These are phyloP conservation scores for Ogataea nonfermentans DNA, from an alignment of 805 yeast genomes.

Conservation along the genomic window DNA sequence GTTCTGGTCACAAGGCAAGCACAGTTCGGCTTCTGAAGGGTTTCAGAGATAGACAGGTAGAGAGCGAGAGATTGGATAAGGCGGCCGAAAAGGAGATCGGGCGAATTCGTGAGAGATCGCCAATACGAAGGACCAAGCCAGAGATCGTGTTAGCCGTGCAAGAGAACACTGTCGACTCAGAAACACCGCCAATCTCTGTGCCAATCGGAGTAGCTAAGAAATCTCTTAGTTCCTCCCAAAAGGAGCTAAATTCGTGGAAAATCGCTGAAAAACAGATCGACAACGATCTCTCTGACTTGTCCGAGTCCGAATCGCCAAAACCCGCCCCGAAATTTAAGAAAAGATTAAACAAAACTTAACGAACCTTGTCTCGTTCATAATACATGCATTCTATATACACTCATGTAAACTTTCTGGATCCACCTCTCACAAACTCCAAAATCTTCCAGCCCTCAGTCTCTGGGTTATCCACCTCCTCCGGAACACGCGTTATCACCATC, in stretches of 20 bases:
- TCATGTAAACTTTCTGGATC: constrained; percentile 75
- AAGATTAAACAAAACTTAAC: constrained; percentile 11
- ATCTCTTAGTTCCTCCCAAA: constrained; percentile 8
- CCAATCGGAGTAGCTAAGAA: constrained; percentile 2
- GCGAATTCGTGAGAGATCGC: constrained; percentile 4
- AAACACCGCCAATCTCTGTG: background rate
- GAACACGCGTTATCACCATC: constrained; percentile 88
- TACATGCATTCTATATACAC: constrained; percentile 10
- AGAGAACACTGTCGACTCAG: no score
- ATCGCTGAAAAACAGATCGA: constrained; percentile 18
- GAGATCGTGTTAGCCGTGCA: background rate
- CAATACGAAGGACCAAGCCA: background rate
- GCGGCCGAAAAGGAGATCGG: constrained; percentile 20
- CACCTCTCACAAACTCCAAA: constrained; percentile 91
- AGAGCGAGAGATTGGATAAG: constrained; percentile 14
- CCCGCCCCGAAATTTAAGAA: constrained; percentile 18
- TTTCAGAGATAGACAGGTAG: constrained; percentile 29
- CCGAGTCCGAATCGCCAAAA: constrained; percentile 9
- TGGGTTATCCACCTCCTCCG: constrained; percentile 85
- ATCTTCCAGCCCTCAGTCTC: constrained; percentile 98
- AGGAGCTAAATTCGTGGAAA: constrained; percentile 31
- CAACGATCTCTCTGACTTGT: constrained; percentile 4
- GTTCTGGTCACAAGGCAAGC: constrained; percentile 31
- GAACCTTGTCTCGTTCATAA: constrained; percentile 1
- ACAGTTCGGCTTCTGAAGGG: constrained; percentile 24